phyloP scores from a whole-genome alignment of 306 rosid genomes.

The Adenanthera pavonina region DNA sequence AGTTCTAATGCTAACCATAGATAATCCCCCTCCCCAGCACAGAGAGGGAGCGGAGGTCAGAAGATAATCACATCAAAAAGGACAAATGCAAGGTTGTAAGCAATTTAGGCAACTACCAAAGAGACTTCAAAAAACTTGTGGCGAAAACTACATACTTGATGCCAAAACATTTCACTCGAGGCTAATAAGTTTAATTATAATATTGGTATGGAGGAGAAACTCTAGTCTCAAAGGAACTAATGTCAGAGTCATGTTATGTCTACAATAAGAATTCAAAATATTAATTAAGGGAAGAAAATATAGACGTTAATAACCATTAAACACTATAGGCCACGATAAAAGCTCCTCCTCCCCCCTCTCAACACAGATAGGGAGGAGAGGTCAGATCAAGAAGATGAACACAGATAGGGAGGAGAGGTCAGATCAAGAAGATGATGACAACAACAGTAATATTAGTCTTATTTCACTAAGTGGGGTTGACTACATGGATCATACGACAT shows the following conservation, averaged over 20 bases:
- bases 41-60: not conserved
- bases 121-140: no score
- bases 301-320: not conserved
- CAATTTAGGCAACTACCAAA: no score
- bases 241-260: not conserved
- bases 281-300: not conserved
- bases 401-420: not conserved
- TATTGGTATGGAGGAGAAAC: not conserved
- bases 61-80: no score
- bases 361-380: not conserved
- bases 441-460: no score
- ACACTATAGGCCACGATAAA: not conserved
- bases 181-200: no score
- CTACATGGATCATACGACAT: no score
- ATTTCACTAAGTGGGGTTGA: no score
- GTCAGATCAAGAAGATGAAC: not conserved
- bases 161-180: no score
- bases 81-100: not conserved
- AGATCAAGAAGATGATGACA: not conserved
- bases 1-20: not conserved
- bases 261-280: not conserved
- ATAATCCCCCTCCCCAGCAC: not conserved
- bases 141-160: no score
- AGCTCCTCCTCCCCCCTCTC: not conserved
- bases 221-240: not conserved